Evolutionary conservation across 257 asterid species (phyloP), one percentile per base, ranked within the genome.

Genomic region (Sherardia arvensis): DNA sequence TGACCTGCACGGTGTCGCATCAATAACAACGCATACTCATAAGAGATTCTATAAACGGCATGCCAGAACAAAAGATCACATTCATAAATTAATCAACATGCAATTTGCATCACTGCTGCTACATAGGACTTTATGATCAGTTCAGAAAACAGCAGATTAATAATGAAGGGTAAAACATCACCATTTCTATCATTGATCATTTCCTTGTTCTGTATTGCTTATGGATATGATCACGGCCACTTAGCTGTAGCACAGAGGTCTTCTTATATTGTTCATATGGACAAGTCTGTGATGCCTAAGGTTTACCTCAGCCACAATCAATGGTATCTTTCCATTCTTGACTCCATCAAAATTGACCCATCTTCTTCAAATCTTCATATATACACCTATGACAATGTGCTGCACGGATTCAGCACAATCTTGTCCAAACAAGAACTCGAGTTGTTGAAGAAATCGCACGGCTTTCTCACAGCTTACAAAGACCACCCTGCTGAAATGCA

Each of bases 341-440:
- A 65, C n/a, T 66, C 86, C 27, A 5, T 80, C 40, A 64, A 70
- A 61, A 20, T 72, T 7, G 57, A 68, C 53, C n/a, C 76, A 7
- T 57, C 49, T 65, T 73, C 26, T 26, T 45, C 6, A 17, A 48
- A 3, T 59, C 66, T 1, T 45, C 77, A 17, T 7, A 2, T 45
- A n/a, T 77, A 84, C 68, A 73, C 82, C 7, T 84, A 77, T 18
- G 76, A 75, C 70, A 55, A 74, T 49, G 85, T 71, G 0, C 57
- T 83, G 20, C 80, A 83, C 12, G 90, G 86, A 12, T 83, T 80
- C 48, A 80, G 77, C 34, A 85, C 80, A 0, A 8, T 69, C 33
- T 43, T 84, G 66, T 74, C 87, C 0, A 22, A 57, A 9, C 62
- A 64, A 2, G 90, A 84, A 10, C 70, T 78, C 2, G 53, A 64